These are phyloP conservation scores for Nephelium lappaceum DNA, from an alignment of 345 rosid genomes.

Conservation along the genomic window DNA sequence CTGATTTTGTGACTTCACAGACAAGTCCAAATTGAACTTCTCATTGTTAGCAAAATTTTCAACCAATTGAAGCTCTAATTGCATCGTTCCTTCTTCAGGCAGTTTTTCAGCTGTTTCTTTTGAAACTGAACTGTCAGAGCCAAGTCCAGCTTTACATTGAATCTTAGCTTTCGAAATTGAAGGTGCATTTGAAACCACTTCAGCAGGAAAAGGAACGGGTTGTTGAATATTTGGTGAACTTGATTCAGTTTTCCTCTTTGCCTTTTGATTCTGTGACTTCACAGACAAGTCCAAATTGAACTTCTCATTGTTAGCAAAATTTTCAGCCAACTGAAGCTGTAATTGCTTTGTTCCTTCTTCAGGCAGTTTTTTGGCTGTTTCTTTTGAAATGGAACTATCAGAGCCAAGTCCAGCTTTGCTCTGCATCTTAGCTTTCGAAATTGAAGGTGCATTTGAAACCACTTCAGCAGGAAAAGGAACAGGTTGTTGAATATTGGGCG, in stretches of 20 bases:
- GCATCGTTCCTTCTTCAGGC: slow-evolving; percentile 25
- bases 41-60: slow-evolving; percentile 32
- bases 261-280: slow-evolving; percentile 32
- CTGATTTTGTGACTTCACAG: slow-evolving; percentile 29
- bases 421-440: slow-evolving; percentile 31
- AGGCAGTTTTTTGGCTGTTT: no score
- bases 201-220: slow-evolving; percentile 18
- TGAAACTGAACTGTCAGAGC: slow-evolving; percentile 19
- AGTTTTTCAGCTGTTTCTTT: slow-evolving; percentile 25
- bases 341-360: no score
- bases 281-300: slow-evolving; percentile 22
- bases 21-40: slow-evolving; percentile 26
- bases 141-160: slow-evolving; percentile 13
- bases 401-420: slow-evolving; percentile 12
- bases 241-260: slow-evolving; percentile 31
- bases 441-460: slow-evolving; percentile 25
- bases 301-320: slow-evolving; percentile 24
- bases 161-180: slow-evolving; percentile 31
- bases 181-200: slow-evolving; percentile 26
- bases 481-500: slow-evolving; percentile 24
- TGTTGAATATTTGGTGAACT: slow-evolving; percentile 21
- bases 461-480: slow-evolving; percentile 16
- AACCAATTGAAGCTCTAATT: slow-evolving; percentile 25
- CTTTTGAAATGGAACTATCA: slow-evolving; percentile 23
- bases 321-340: no score